Conservation (phyloP, 176 grass and related monocot genomes). For the Oryza rufipogon region DNA sequence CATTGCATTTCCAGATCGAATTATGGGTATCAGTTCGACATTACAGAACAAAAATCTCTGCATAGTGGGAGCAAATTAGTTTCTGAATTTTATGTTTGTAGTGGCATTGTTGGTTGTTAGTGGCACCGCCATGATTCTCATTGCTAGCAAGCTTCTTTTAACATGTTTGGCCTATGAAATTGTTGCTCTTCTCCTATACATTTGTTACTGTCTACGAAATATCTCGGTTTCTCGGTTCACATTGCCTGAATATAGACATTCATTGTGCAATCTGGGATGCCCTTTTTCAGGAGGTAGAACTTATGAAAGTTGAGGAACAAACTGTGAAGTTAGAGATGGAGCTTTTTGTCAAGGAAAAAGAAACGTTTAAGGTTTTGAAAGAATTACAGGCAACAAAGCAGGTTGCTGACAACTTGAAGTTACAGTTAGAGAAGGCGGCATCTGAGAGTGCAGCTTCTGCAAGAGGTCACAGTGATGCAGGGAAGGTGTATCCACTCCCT, state of each 20-base stretch:
- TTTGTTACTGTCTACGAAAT: background rate
- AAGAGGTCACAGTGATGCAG: background rate
- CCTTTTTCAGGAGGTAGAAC: conserved; percentile 79
- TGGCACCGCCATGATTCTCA: background rate
- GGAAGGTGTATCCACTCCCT: conserved; percentile 35
- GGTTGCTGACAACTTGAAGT: conserved; percentile 68
- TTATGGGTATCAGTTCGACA: background rate
- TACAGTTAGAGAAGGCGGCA: conserved; percentile 59
- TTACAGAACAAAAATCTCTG: background rate
- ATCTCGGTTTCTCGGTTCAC: conserved; percentile 1
- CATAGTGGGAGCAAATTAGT: background rate
- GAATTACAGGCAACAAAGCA: conserved; percentile 79
- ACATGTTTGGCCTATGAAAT: background rate
- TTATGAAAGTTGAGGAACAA: conserved; percentile 96
- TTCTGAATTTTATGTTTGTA: background rate
- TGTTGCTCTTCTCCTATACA: conserved; percentile 16
- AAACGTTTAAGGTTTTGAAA: conserved; percentile 85
- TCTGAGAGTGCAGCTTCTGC: conserved; percentile 24
- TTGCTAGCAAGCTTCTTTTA: background rate
- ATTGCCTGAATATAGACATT: conserved; percentile 23
- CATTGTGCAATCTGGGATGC: conserved; percentile 7
- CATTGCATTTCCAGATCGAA: background rate
- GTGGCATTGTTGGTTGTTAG: background rate
- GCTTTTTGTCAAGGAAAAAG: conserved; percentile 90
- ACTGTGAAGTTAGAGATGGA: conserved; percentile 99